Evolutionary conservation across 2,329 filamentous ascomycete genomes (phyloP).

Genomic region (Mycogone perniciosa): DNA sequence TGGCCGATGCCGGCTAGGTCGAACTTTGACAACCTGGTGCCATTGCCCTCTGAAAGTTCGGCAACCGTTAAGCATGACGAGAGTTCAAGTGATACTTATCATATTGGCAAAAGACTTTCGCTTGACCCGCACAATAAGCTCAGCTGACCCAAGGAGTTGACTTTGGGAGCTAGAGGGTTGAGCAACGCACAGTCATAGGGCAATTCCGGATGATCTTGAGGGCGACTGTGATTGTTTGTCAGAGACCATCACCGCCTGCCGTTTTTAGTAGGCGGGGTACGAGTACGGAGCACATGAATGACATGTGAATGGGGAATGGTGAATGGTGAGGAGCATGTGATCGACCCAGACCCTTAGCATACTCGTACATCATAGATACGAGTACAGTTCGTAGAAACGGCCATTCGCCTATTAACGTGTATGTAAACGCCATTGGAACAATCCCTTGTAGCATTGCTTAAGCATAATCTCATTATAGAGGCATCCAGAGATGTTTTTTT

Average conservation of each 20-base stretch:
- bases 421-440: no score
- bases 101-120: slow-evolving; percentile 1
- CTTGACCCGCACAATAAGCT: no score
- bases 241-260: slow-evolving; percentile 7
- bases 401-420: no score
- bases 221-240: background rate
- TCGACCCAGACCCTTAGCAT: no score
- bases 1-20: slow-evolving; percentile 4
- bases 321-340: background rate
- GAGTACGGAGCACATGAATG: slow-evolving; percentile 1
- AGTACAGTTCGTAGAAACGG: no score
- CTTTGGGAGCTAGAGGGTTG: no score
- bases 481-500: no score
- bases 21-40: slow-evolving; percentile 5
- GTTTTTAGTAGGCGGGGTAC: slow-evolving; percentile 5
- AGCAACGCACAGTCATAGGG: no score
- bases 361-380: no score
- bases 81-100: slow-evolving; percentile 7
- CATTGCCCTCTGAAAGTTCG: slow-evolving; percentile 7
- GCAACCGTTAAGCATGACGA: slow-evolving; percentile 9
- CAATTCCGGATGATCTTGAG: background rate
- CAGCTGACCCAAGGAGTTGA: no score
- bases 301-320: background rate
- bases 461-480: no score
- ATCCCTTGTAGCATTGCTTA: no score